phyloP scores from a whole-genome alignment of 495 filamentous ascomycete species.

The Sordaria brevicollis region DNA sequence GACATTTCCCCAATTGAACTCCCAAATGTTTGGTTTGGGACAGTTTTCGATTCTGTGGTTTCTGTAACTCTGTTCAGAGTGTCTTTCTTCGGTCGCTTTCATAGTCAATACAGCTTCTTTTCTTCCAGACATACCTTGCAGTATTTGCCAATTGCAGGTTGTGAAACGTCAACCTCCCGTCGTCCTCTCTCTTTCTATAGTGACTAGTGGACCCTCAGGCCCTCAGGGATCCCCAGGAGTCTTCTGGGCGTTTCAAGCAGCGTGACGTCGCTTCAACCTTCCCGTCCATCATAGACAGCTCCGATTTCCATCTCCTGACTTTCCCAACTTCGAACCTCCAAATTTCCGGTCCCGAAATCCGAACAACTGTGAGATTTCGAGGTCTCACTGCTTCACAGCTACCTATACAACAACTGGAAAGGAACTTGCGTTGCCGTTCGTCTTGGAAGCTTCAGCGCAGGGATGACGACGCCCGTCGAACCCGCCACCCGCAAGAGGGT shows the following conservation, averaged over 20 bases:
- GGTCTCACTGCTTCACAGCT: background rate
- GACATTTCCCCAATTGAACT: background rate
- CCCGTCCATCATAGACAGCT: background rate
- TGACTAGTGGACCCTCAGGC: background rate
- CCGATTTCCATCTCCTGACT: background rate
- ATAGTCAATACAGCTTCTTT: background rate
- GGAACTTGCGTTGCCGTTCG: background rate
- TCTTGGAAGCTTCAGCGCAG: slow-evolving; percentile 1
- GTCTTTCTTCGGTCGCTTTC: background rate
- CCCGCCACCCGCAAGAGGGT: slow-evolving; percentile 61
- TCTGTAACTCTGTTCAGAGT: background rate
- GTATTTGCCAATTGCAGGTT: background rate
- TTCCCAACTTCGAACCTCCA: background rate
- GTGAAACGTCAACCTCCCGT: background rate
- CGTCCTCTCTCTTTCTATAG: background rate
- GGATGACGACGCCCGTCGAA: slow-evolving; percentile 35
- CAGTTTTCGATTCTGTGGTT: background rate
- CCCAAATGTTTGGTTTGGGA: background rate
- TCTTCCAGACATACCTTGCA: background rate
- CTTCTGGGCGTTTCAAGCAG: background rate
- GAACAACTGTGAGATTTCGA: background rate
- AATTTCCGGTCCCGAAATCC: background rate
- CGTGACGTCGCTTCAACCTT: background rate
- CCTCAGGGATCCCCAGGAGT: background rate
- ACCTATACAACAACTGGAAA: background rate